Evolutionary conservation across 2,329 filamentous ascomycete genomes (phyloP).

Genomic region (Neodidymelliopsis sp.): DNA sequence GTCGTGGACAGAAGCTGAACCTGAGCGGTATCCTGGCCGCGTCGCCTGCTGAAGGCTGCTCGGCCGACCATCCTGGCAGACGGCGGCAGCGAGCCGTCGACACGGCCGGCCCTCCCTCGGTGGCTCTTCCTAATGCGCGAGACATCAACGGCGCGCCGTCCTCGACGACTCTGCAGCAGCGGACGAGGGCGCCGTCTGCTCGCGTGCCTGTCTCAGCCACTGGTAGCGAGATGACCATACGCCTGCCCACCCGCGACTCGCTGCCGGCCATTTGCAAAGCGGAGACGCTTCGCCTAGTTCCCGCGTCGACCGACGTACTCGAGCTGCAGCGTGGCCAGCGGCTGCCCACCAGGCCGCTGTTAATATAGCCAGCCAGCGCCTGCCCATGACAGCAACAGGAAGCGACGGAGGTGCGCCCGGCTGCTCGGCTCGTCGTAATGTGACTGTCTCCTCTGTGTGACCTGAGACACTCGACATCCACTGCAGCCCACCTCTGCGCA

Average conservation of each 20-base stretch:
- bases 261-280: slow-evolving; percentile 1
- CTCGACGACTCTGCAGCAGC: slow-evolving; percentile 7
- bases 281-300: slow-evolving; percentile 12
- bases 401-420: background rate
- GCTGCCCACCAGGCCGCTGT: slow-evolving; percentile 5
- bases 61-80: slow-evolving; percentile 7
- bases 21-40: slow-evolving; percentile 1
- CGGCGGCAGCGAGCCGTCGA: slow-evolving; percentile 1
- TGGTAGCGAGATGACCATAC: slow-evolving; percentile 10
- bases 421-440: slow-evolving; percentile 3
- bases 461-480: background rate
- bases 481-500: slow-evolving; percentile 1
- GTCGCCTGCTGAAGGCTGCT: background rate
- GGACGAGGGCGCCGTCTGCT: slow-evolving; percentile 6
- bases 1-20: slow-evolving; percentile 17
- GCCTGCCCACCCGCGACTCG: slow-evolving; percentile 7
- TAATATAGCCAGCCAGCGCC: slow-evolving; percentile 9
- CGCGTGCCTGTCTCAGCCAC: slow-evolving; percentile 1
- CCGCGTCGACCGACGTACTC: slow-evolving; percentile 8
- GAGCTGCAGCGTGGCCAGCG: slow-evolving; percentile 13
- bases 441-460: background rate
- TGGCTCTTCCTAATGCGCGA: background rate
- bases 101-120: slow-evolving; percentile 6
- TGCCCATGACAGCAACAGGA: background rate
- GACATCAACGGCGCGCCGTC: slow-evolving; percentile 2